Base-by-base conservation (phyloP, 2,329 filamentous ascomycete genomes). In the Diplodia intermedia region DNA sequence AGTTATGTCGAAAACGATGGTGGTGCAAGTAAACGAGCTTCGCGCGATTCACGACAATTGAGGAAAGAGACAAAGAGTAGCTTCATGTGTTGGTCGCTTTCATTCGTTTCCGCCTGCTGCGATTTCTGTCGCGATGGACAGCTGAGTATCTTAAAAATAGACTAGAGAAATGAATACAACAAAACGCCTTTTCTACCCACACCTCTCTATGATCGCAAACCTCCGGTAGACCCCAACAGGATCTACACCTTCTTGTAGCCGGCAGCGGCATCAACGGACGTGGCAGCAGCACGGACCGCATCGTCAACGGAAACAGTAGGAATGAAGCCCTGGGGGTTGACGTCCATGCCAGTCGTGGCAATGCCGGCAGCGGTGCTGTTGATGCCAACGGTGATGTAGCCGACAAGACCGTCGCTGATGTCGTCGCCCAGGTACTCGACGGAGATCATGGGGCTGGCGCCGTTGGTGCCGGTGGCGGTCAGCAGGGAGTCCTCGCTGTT, bases 341-440 rank as follows among this genome's bases (percentile, higher is more conserved):
- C 57, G 14, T 15, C 12, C 23, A 43, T 47, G 38, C 57, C 57
- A 12, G 40, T 49, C 2, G 57, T 61, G 8, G 11, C 20, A 1
- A 61, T 11, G 14, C 14, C 57, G 23, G 57, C 57, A 6, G 57
- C 61, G 14, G 61, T 33, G 26, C 14, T 56, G 50, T 66, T 56
- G n/a, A 66, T 18, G 52, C 63, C 63, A 14, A 66, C 26, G 14
- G 63, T 56, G 55, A 78, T 71, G 75, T 74, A 78, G 31, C 71
- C 76, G 55, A 77, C 77, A 11, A 78, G 60, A 61, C 76, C 76
- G 20, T 75, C 72, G 7, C 72, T 70, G 11, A 77, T 73, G 49
- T 78, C 75, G 50, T 88, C 82, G 11, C 87, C 86, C 1, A 90
- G 80, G n/a, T 84, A 79, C 9, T 85, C 81, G 71, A 87, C 88